Evolutionary conservation across 176 grass and related monocot genomes (phyloP).

Genomic region (Zea mays): DNA sequence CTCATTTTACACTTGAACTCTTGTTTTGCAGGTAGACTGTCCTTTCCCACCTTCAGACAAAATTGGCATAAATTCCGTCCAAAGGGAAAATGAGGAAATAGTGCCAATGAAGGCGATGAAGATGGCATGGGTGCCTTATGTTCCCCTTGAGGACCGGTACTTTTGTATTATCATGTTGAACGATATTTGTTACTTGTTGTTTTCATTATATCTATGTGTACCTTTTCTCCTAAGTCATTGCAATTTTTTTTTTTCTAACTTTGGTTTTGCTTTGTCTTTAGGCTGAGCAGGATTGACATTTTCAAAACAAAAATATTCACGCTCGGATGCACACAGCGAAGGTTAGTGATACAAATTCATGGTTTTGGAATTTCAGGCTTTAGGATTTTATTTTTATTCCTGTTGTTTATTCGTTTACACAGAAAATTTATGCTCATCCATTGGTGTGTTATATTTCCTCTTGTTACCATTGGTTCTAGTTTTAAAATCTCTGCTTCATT

Average conservation of each 20-base stretch:
- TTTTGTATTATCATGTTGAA: constrained; percentile 17
- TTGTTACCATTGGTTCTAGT: constrained; percentile 4
- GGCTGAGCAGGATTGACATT: constrained; percentile 63
- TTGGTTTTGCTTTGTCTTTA: constrained; percentile 41
- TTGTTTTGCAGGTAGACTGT: constrained; percentile 60
- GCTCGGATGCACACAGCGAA: constrained; percentile 78
- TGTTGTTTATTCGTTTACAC: not conserved
- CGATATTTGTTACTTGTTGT: constrained; percentile 17
- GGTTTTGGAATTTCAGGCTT: constrained; percentile 4
- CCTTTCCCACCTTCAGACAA: constrained; percentile 88
- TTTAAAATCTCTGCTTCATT: constrained; percentile 5
- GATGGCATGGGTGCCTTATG: constrained; percentile 95
- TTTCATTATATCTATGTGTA: constrained; percentile 18
- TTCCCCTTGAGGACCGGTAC: constrained; percentile 82
- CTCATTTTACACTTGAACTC: constrained; percentile 5
- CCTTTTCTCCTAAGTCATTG: not conserved
- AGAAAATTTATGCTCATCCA: not conserved
- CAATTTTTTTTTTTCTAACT: constrained; percentile 19
- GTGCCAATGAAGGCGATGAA: constrained; percentile 93
- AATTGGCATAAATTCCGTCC: constrained; percentile 91
- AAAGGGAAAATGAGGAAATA: constrained; percentile 89
- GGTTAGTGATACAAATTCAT: constrained; percentile 50
- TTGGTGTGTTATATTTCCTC: not conserved
- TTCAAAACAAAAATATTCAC: constrained; percentile 36
- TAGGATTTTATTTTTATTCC: constrained; percentile 12